These are phyloP conservation scores for Mariannaea elegans DNA, from an alignment of 2,329 filamentous ascomycete genomes.

Conservation along the genomic window DNA sequence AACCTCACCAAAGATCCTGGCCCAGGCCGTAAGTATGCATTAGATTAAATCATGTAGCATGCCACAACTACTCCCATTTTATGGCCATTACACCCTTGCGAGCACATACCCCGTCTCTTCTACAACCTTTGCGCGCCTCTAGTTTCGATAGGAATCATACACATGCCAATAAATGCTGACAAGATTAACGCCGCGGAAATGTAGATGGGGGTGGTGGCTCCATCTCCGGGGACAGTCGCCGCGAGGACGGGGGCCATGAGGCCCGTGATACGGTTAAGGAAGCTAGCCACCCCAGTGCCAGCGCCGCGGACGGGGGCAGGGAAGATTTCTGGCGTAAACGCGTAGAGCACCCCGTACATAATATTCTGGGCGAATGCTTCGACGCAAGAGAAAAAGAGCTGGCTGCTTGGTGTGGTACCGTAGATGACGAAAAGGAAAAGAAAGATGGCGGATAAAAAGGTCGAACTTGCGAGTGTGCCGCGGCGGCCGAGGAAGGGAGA, in stretches of 20 bases:
- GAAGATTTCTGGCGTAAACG: conserved; percentile 81
- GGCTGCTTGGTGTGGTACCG: conserved; percentile 63
- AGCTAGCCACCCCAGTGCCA: conserved; percentile 76
- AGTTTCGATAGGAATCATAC: conserved; percentile 70
- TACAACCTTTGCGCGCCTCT: conserved; percentile 66
- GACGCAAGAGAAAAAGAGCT: conserved; percentile 73
- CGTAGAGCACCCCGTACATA: conserved; percentile 81
- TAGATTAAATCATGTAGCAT: not conserved
- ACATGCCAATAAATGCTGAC: conserved; percentile 67
- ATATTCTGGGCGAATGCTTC: conserved; percentile 79
- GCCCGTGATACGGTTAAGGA: conserved; percentile 74
- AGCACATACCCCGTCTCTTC: conserved; percentile 19
- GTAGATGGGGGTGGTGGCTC: conserved; percentile 65
- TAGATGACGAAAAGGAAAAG: conserved; percentile 73
- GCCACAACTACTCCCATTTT: no score
- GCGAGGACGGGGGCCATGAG: conserved; percentile 75
- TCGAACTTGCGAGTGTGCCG: conserved; percentile 75
- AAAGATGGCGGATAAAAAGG: conserved; percentile 72
- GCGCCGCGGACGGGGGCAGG: conserved; percentile 76
- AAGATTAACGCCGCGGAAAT: conserved; percentile 66
- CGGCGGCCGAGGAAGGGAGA: conserved; percentile 73
- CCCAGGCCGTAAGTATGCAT: conserved; percentile 33
- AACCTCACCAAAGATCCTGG: not conserved
- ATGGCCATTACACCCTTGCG: no score
- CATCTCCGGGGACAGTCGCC: conserved; percentile 65